Evolutionary conservation across 306 rosid species (phyloP), one percentile per base, ranked within the genome.

Genomic region (Inga oerstediana): DNA sequence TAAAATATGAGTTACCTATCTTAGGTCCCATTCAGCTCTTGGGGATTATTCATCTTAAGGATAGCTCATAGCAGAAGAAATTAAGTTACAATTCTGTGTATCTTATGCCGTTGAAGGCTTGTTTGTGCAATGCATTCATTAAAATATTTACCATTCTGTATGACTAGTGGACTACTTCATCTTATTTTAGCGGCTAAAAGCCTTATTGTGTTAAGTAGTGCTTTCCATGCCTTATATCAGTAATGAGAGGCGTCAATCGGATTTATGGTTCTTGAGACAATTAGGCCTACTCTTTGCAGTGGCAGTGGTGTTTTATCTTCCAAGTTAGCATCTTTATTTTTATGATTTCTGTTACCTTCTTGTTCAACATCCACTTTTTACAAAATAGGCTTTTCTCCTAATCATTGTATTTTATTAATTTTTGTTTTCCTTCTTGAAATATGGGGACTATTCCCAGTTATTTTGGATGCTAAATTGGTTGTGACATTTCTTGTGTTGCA

Each of bases 381-480:
- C 51, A 6, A 12, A 65, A 81, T 35, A 10, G 56, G 68, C 7
- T 9, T 10, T 20, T 52, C 71, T 67, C 27, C 37, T 46, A 22
- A 32, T 9, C 43, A 22, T 6, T 43, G 24, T 61, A 72, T 64
- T 59, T 10, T 59, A 16, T 37, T 8, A 74, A 65, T 74, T 65
- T 74, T 67, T 70, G 32, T 20, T 72, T 20, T 61, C 72, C 58
- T 73, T 46, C 64, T 46, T 75, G 9, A 62, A 20, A 59, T 65
- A 24, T 58, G 24, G n/a, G 49, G 12, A n/a, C 56, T 72, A 62
- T 76, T 56, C 66, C 32, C 72, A 37, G 43, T 41, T 82, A 8
- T 74, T 79, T 51, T 32, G 77, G 54, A 74, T 79, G 62, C 79
- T 52, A 74, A 20, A 66, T 79, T 20, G 52, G 19, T 27, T 52